Base-by-base conservation (phyloP, 139 green algal genomes). In the Haematococcus lacustris region DNA sequence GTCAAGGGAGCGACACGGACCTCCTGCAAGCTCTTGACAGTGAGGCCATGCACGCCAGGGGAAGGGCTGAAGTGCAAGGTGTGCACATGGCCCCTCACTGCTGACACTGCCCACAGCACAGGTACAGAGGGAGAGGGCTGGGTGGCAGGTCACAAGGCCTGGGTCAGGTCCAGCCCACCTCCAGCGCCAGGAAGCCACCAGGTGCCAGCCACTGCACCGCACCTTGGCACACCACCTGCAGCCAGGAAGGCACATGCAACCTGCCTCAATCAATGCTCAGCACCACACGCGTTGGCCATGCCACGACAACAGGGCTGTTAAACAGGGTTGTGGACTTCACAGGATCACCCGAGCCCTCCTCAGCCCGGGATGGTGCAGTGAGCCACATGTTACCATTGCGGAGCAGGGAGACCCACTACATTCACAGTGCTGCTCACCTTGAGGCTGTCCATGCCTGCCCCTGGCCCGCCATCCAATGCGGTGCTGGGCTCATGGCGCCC, bases 391-490 rank as follows among this genome's bases (percentile, higher is more conserved):
- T 53, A 17, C 9, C 43, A 53, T 17, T 17, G 9, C 9, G 43
- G 9, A 28, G 43, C 43, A 53, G 9, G 9, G 9, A 53, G 43
- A 9, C 17, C 17, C 43, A 53, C 43, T 9, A 47, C 40, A 40
- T 17, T 4, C 37, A 69, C 30, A 69, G 30, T 30, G 23, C 62
- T 32, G 30, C 37, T 4, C 76, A 82, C 83, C 78, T 77, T 38
- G 37, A 95, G 66, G 63, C 68, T 79, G 66, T 93, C 86, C 28
- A 91, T 61, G 3, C 91, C 93, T 2, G 73, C 40, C 0, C 77
- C 90, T 4, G 63, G 57, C 1, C 94, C 93, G 2, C 93, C 93
- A 75, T 96, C 85, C 51, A 98, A 68, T 0, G 93, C 94, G 0
- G 77, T 33, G 26, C n/a, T 32, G 0, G 93, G 93, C 72, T 98